Evolutionary conservation across 2,329 filamentous ascomycete species (phyloP).

Genomic region (Venturia carpophila): DNA sequence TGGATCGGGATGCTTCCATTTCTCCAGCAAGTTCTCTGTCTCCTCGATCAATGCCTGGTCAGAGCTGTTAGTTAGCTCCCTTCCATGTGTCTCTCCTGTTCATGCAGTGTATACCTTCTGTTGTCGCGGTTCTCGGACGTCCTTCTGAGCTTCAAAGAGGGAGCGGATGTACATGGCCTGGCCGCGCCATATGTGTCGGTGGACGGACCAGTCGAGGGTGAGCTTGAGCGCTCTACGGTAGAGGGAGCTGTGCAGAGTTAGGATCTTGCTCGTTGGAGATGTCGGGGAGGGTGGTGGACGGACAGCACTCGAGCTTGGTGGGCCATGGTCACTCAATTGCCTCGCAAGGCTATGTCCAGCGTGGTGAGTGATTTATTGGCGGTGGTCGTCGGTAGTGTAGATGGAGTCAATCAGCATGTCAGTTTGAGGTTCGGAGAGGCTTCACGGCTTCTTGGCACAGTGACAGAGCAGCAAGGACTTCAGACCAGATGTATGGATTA

Average conservation of each 20-base stretch:
- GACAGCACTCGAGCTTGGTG: slow-evolving; percentile 16
- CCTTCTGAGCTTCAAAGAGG: slow-evolving; percentile 87
- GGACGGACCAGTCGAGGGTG: slow-evolving; percentile 89
- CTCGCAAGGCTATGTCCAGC: not conserved
- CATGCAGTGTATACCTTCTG: slow-evolving; percentile 58
- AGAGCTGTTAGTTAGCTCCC: slow-evolving; percentile 9
- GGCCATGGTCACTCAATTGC: slow-evolving; percentile 12
- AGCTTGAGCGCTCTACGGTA: slow-evolving; percentile 92
- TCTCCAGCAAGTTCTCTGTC: slow-evolving; percentile 78
- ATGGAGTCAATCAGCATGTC: not conserved
- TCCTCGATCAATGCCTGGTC: slow-evolving; percentile 71
- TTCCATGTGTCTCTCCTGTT: not conserved
- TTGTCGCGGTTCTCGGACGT: slow-evolving; percentile 75
- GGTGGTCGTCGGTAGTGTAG: not conserved
- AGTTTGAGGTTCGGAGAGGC: not conserved
- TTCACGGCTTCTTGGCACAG: slow-evolving; percentile 5
- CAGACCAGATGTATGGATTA: not conserved
- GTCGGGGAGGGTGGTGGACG: not conserved
- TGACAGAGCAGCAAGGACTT: not conserved
- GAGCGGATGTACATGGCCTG: slow-evolving; percentile 94
- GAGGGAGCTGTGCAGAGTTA: slow-evolving; percentile 48
- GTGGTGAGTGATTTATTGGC: not conserved
- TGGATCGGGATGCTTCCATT: slow-evolving; percentile 97
- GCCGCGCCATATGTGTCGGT: slow-evolving; percentile 86
- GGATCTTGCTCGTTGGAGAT: not conserved